Evolutionary conservation across 306 rosid genomes (phyloP), one percentile per base, ranked within the genome.

Genomic region (Vigna unguiculata): DNA sequence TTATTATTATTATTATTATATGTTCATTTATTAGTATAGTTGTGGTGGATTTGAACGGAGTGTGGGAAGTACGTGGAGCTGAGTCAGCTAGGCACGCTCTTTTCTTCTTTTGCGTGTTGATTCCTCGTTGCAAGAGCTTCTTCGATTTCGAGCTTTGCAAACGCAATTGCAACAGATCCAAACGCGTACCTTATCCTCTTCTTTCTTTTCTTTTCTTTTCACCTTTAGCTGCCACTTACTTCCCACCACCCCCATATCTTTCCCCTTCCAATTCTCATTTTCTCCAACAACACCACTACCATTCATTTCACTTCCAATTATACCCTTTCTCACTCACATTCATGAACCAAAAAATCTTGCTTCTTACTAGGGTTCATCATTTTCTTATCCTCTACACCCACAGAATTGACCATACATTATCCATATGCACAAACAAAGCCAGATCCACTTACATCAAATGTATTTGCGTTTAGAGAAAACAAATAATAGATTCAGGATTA

Each of bases 201-300:
- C 10, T 13, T 69, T 45, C 53, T 38, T n/a, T 54, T 47, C 13
- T 46, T 70, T 34, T 69, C 28, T 34, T 53, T 62, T 79, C 46
- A 66, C 83, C 63, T 43, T 28, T 77, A 79, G 83, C 88, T 87
- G 88, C 36, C 90, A 78, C 85, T 60, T 52, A 12, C 59, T 21
- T 51, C 5, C 17, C 10, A 77, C 76, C 90, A 83, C 83, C 84
- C 84, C 81, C 81, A 80, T 68, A 57, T 16, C 38, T 58, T 25
- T 6, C n/a, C 3, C 20, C 12, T 11, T 7, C 38, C 13, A 30
- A 7, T 57, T 72, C 43, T 6, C 40, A n/a, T n/a, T n/a, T n/a
- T n/a, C n/a, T n/a, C n/a, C 32, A 28, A 28, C 32, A 3, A 28
- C 5, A 28, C 32, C 32, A 28, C 32, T 28, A 28, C n/a, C n/a